These are phyloP conservation scores for Apiospora phragmitis DNA, from an alignment of 2,329 filamentous ascomycete genomes.

Conservation along the genomic window DNA sequence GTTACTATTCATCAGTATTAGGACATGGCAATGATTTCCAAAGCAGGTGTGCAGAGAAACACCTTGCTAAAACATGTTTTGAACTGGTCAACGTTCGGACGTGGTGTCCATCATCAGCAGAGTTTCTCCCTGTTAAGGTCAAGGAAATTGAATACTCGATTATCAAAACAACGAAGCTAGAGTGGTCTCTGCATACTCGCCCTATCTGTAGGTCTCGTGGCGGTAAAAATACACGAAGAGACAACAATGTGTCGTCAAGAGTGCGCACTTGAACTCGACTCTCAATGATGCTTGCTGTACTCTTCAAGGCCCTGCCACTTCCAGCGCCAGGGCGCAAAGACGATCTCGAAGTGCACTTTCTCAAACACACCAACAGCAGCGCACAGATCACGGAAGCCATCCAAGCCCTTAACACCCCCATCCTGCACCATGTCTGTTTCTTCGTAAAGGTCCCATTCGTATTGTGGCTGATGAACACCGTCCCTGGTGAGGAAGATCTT, in stretches of 20 bases:
- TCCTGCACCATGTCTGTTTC: constrained; percentile 66
- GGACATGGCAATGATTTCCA: no score
- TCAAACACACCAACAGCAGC: constrained; percentile 72
- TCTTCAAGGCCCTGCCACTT: constrained; percentile 41
- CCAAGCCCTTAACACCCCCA: constrained; percentile 64
- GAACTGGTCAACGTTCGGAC: no score
- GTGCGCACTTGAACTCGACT: neutral
- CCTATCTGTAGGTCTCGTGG: neutral
- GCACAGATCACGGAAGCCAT: constrained; percentile 70
- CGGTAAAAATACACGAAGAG: neutral
- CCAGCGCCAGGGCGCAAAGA: constrained; percentile 62
- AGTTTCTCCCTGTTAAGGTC: neutral
- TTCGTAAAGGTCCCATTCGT: constrained; percentile 73
- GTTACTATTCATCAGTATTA: no score
- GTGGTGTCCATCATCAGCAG: neutral
- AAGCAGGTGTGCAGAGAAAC: no score
- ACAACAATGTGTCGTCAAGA: no score
- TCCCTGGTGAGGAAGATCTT: constrained; percentile 72
- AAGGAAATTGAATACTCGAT: neutral
- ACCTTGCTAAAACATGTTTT: no score
- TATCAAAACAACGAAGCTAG: neutral
- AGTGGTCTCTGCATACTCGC: neutral
- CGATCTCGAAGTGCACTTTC: constrained; percentile 65
- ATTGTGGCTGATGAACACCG: constrained; percentile 49
- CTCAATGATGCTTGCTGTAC: constrained; percentile 5